Evolutionary conservation across 2,329 filamentous ascomycete species (phyloP).

Genomic region (Tricladium varicosporioides): DNA sequence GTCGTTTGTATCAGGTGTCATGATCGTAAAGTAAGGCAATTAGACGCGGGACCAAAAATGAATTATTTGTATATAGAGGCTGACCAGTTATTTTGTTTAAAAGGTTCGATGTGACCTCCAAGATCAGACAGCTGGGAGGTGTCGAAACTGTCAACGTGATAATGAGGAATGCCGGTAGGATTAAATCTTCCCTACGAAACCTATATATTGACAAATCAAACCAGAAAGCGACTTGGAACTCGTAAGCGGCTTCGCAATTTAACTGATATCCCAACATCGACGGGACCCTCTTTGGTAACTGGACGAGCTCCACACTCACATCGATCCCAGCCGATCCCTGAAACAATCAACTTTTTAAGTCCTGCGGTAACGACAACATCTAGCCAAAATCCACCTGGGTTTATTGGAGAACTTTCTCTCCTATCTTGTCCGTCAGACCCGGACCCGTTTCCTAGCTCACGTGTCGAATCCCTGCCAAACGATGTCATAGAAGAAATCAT

Average conservation of each 20-base stretch:
- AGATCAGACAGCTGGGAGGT: background rate
- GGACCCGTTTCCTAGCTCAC: background rate
- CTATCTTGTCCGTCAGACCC: background rate
- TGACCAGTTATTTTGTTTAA: background rate
- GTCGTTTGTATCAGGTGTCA: background rate
- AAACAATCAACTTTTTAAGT: background rate
- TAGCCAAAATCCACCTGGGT: background rate
- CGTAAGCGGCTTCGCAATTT: background rate
- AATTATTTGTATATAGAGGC: background rate
- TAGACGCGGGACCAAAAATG: background rate
- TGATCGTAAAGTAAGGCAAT: background rate
- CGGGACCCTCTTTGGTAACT: background rate
- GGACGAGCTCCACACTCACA: background rate
- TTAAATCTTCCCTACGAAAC: background rate
- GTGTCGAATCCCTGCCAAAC: background rate
- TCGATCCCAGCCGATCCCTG: background rate
- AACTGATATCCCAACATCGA: background rate
- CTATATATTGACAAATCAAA: background rate
- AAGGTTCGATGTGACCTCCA: background rate
- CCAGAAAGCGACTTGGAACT: background rate
- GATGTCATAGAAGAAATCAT: background rate
- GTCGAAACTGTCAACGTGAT: background rate
- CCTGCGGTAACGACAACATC: background rate
- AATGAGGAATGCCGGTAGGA: background rate
- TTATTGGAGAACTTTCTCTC: background rate